Conservation (phyloP, 2,329 filamentous ascomycete genomes). For the Blastomyces silverae region DNA sequence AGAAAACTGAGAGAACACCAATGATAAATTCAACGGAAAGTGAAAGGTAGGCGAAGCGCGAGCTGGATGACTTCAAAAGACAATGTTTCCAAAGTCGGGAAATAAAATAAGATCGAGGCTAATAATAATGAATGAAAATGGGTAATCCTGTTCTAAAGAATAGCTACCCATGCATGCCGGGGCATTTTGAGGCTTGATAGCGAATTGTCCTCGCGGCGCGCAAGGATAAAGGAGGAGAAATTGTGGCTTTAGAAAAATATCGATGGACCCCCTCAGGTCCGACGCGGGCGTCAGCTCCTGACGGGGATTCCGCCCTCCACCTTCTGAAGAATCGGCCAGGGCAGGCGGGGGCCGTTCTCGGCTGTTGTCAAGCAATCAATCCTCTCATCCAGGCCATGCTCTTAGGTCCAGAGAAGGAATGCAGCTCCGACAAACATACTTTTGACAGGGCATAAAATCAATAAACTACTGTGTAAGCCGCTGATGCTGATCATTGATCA, state of each 20-base stretch:
- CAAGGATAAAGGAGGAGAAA: neutral
- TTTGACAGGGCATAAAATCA: neutral
- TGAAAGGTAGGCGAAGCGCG: neutral
- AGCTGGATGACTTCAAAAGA: neutral
- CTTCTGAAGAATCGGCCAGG: neutral
- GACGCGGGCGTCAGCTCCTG: neutral
- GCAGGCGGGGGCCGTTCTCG: neutral
- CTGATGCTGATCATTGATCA: neutral
- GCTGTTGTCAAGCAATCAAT: neutral
- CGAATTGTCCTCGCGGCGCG: too few relatives aligned
- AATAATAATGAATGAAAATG: neutral
- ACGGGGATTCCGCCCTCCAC: neutral
- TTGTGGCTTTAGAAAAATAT: neutral
- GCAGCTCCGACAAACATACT: neutral
- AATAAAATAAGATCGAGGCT: neutral
- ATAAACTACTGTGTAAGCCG: neutral
- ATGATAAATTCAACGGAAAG: neutral
- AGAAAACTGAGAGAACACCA: neutral
- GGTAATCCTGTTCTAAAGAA: conserved; percentile 2
- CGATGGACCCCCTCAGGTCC: neutral
- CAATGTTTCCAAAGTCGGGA: neutral
- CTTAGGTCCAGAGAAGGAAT: neutral
- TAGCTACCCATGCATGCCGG: neutral
- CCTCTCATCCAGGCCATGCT: neutral
- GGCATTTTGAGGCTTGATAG: neutral